A percentile compares a stretch with the other conserved stretches of the same genome.
Evolutionary conservation across 2,329 filamentous ascomycete species (phyloP).

Genomic region (Sarocladium oryzae): DNA sequence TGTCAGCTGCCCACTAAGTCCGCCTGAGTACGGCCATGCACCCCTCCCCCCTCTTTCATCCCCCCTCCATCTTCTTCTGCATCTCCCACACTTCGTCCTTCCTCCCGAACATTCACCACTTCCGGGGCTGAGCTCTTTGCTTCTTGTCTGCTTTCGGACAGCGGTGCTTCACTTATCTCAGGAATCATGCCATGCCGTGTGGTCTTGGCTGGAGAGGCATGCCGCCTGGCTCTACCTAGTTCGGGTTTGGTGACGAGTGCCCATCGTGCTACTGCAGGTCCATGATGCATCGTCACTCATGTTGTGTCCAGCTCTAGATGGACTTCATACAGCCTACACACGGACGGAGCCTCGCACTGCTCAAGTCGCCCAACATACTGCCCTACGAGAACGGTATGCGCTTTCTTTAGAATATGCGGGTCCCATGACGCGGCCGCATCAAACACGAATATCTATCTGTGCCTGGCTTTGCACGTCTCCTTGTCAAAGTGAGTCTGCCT

Average conservation of each 20-base stretch:
- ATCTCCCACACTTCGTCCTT: not conserved
- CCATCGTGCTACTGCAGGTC: too few species aligned
- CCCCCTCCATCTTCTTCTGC: not conserved
- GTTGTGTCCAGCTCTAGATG: not conserved
- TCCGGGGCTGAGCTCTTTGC: too few species aligned
- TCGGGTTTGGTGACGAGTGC: too few species aligned
- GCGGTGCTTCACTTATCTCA: too few species aligned
- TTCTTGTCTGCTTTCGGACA: too few species aligned
- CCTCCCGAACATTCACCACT: too few species aligned
- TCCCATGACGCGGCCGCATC: not conserved
- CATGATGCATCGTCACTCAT: too few species aligned
- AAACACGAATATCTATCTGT: not conserved
- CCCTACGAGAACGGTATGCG: not conserved
- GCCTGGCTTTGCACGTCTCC: not conserved
- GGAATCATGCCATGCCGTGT: too few species aligned
- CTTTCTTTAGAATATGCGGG: not conserved
- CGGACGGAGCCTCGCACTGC: too few species aligned
- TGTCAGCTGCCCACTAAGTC: not conserved
- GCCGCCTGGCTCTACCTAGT: too few species aligned
- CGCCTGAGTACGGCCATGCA: conserved; percentile 3
- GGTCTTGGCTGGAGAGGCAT: too few species aligned
- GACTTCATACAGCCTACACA: not conserved
- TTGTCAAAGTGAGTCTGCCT: not conserved
- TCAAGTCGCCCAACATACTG: not conserved
- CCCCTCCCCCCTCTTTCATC: not conserved